phyloP scores from a whole-genome alignment of 1,284 basidiomycete genomes.

The Ganoderma lucidum region DNA sequence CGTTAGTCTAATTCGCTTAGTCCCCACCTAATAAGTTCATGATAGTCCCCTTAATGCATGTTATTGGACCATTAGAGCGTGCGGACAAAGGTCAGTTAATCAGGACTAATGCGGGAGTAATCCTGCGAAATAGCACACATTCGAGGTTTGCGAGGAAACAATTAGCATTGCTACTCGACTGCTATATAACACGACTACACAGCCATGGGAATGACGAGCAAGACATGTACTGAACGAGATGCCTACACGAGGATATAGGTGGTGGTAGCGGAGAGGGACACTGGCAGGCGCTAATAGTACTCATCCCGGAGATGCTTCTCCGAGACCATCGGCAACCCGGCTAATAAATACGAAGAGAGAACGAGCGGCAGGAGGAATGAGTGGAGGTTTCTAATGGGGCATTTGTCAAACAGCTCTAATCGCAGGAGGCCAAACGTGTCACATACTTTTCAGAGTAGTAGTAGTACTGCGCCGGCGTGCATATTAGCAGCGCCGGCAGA shows the following conservation, averaged over 20 bases:
- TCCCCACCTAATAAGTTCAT: not conserved
- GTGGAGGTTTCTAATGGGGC: not conserved
- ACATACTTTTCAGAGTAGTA: not conserved
- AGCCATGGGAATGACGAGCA: not conserved
- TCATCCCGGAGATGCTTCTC: not conserved
- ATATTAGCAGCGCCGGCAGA: not conserved
- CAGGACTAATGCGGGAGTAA: not conserved
- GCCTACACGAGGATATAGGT: not conserved
- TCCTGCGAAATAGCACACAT: not conserved
- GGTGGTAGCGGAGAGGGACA: not conserved
- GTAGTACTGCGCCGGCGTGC: too few species aligned
- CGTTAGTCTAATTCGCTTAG: slow-evolving; percentile 1
- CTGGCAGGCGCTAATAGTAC: not conserved
- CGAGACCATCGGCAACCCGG: not conserved
- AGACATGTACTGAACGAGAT: not conserved
- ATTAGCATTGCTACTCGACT: not conserved
- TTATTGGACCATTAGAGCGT: not conserved
- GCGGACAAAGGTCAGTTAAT: not conserved
- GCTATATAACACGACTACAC: not conserved
- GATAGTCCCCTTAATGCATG: not conserved
- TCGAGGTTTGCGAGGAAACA: not conserved
- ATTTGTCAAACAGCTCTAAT: not conserved
- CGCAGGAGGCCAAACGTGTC: not conserved
- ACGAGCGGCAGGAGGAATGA: not conserved
- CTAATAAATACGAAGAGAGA: not conserved